Base-by-base conservation (phyloP, 495 filamentous ascomycete species). In the Trichocladium antarcticum region DNA sequence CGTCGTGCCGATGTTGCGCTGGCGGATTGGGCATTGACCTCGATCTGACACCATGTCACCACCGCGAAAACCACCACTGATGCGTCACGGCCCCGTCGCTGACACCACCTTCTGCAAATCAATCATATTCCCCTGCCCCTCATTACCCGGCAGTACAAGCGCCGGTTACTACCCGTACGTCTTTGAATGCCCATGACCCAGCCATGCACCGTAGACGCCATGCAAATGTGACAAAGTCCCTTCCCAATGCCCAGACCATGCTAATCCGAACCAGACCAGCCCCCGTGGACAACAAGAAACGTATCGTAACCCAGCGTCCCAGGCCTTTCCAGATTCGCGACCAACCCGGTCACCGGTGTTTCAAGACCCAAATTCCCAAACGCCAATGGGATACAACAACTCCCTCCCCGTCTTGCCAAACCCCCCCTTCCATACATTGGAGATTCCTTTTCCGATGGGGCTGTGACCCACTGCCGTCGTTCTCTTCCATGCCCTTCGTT, bases 181-280 rank as follows among this genome's bases (percentile, higher is more conserved):
- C 31, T 10, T 2, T 4, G 8, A 41, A 42, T 42, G 39, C 42
- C 32, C 35, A 39, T 32, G 32, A 29, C 20, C 34, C 22, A 39
- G 7, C 34, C 48, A 50, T 50, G 48, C 34, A 44, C 48, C 40
- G 24, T 37, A 35, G n/a, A n/a, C 48, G 48, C 48, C 41, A 45
- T 44, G 48, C 12, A 50, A 50, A 50, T 50, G 48, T 41, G n/a
- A 36, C 16, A 41, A 22, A 17, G 16, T 38, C 40, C 42, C n/a
- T 9, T 45, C 34, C 42, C 24, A 37, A 44, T 39, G 40, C 40
- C 42, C 34, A 21, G 27, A 43, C 47, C 39, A 45, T 49, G 39
- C 31, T 20, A 19, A 42, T 42, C 15, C 17, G 14, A 28, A 15
- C 12, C 15, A 27, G n/a, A 6, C 24, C 39, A 29, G 12, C 24